These are phyloP conservation scores for Fusarium sambucinum DNA, from an alignment of 2,329 filamentous ascomycete genomes.

Conservation along the genomic window DNA sequence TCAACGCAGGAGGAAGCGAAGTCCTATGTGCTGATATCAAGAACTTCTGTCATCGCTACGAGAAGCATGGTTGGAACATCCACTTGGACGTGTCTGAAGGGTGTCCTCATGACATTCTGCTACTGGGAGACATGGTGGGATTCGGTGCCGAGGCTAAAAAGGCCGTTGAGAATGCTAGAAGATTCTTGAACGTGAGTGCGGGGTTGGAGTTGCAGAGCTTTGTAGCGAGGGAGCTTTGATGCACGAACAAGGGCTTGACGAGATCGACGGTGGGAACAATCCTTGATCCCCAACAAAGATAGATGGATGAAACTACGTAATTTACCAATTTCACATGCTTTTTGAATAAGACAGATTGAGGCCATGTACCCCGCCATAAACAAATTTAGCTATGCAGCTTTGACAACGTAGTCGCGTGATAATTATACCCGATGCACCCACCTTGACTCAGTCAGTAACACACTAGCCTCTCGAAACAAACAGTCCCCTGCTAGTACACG, in stretches of 20 bases:
- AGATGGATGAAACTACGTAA: background rate
- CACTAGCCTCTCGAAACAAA: background rate
- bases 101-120: slow-evolving; percentile 39
- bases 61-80: slow-evolving; percentile 33
- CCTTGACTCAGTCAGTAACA: background rate
- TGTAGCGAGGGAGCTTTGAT: background rate
- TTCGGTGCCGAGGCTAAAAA: slow-evolving; percentile 37
- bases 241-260: too few relatives aligned
- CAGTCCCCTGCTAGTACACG: background rate
- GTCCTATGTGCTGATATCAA: slow-evolving; percentile 37
- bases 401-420: slow-evolving; percentile 25
- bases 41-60: slow-evolving; percentile 31
- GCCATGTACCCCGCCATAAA: slow-evolving; percentile 1
- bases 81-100: slow-evolving; percentile 29
- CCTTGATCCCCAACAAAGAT: background rate
- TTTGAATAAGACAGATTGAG: background rate
- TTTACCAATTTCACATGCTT: slow-evolving; percentile 21
- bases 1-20: slow-evolving; percentile 35
- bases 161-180: slow-evolving; percentile 27
- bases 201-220: slow-evolving; percentile 21
- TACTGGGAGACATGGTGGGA: slow-evolving; percentile 30
- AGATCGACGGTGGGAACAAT: background rate
- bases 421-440: slow-evolving; percentile 1
- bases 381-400: slow-evolving; percentile 4
- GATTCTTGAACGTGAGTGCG: slow-evolving; percentile 23